Conservation (phyloP, 2,329 filamentous ascomycete species). For the Salinomyces thailandicus region DNA sequence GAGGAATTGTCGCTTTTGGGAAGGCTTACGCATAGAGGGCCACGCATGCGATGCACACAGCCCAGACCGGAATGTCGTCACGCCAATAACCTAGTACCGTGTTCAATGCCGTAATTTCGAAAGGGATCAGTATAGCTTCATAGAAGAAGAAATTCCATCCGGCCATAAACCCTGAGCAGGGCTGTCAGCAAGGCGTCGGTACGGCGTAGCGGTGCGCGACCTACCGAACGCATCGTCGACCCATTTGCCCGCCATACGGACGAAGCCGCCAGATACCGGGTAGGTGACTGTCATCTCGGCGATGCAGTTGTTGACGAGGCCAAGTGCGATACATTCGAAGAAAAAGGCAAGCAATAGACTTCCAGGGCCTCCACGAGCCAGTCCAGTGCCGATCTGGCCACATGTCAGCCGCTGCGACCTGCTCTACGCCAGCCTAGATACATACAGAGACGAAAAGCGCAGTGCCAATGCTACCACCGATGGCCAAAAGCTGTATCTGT, state of each 20-base stretch:
- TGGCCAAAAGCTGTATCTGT: conserved; percentile 28
- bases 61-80: conserved; percentile 35
- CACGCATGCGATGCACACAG: conserved; percentile 33
- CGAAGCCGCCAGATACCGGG: conserved; percentile 53
- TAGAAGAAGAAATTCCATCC: conserved; percentile 42
- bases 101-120: conserved; percentile 41
- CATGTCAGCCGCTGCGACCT: too few relatives aligned
- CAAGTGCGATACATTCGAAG: conserved; percentile 46
- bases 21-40: conserved; percentile 17
- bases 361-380: conserved; percentile 40
- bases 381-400: conserved; percentile 50
- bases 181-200: too few relatives aligned
- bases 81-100: conserved; percentile 32
- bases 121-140: conserved; percentile 42
- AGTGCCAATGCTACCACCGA: conserved; percentile 26
- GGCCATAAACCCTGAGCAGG: conserved; percentile 14
- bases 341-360: conserved; percentile 50
- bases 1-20: conserved; percentile 6
- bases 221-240: conserved; percentile 52
- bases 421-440: too few relatives aligned
- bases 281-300: conserved; percentile 56
- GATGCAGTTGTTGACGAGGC: conserved; percentile 53
- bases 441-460: conserved; percentile 26
- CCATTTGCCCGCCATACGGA: conserved; percentile 55
- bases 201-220: too few relatives aligned